phyloP scores from a whole-genome alignment of 495 filamentous ascomycete species.

The Penicillium macrosclerotiorum region DNA sequence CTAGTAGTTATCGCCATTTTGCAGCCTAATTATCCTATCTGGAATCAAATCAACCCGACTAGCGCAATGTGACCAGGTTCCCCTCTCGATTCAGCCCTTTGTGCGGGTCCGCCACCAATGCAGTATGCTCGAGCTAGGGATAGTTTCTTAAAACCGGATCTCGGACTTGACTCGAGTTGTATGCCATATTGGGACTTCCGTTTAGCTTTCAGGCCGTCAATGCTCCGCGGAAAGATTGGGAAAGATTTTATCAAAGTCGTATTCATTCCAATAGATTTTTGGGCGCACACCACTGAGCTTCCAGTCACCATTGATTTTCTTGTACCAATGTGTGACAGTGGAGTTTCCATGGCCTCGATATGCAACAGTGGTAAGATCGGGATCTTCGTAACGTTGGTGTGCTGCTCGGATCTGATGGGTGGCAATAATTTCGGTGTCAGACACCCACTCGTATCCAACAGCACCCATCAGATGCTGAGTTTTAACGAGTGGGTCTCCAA shows the following conservation, averaged over 20 bases:
- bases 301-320: conserved; percentile 4
- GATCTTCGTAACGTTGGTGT: conserved; percentile 56
- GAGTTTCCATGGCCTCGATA: background rate
- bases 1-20: too few species aligned
- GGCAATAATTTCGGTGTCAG: conserved; percentile 22
- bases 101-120: too few species aligned
- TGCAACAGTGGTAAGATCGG: conserved; percentile 26
- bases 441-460: conserved; percentile 24
- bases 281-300: conserved; percentile 2
- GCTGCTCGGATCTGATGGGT: conserved; percentile 28
- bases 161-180: too few species aligned
- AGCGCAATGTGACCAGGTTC: too few species aligned
- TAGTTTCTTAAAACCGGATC: too few species aligned
- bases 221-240: too few species aligned
- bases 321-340: conserved; percentile 3
- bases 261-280: conserved; percentile 5
- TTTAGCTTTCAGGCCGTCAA: too few species aligned
- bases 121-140: too few species aligned
- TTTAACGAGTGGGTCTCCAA: conserved; percentile 30
- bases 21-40: too few species aligned
- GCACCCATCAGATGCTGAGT: conserved; percentile 37
- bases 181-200: too few species aligned
- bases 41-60: too few species aligned
- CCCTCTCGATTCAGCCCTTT: too few species aligned
- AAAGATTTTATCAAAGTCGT: conserved; percentile 24